These are phyloP conservation scores for Syzygium aromaticum DNA, from an alignment of 345 rosid species.

Conservation along the genomic window DNA sequence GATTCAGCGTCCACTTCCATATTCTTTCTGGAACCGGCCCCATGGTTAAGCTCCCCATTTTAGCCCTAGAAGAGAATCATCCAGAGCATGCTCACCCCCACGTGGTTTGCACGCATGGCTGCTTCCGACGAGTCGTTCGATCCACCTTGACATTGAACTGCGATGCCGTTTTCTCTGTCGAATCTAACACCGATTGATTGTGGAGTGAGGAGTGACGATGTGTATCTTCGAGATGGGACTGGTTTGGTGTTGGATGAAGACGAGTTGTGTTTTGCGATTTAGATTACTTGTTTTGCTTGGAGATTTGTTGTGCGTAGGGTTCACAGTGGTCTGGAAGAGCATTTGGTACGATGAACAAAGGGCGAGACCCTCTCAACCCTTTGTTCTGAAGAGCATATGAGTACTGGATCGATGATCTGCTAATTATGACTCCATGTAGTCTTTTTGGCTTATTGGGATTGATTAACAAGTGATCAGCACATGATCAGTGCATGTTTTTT, in stretches of 20 bases:
- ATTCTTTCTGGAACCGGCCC: too few relatives aligned
- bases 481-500: not conserved
- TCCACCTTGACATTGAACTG: too few relatives aligned
- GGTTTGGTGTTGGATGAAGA: not conserved
- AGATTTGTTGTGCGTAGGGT: not conserved
- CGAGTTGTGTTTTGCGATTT: not conserved
- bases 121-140: not conserved
- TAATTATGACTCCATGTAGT: not conserved
- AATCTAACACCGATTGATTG: not conserved
- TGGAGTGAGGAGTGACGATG: not conserved
- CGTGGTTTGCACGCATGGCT: too few relatives aligned
- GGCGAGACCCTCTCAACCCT: too few relatives aligned
- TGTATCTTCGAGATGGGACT: not conserved
- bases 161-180: too few relatives aligned
- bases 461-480: not conserved
- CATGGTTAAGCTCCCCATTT: too few relatives aligned
- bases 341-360: not conserved
- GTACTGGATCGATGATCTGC: not conserved
- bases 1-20: not conserved
- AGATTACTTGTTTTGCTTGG: not conserved
- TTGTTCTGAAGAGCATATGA: too few relatives aligned
- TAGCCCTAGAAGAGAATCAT: too few relatives aligned
- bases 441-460: not conserved
- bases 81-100: too few relatives aligned
- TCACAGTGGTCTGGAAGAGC: not conserved